Evolutionary conservation across 164 flowering plant species (phyloP).

Genomic region (Berberis vulgaris): DNA sequence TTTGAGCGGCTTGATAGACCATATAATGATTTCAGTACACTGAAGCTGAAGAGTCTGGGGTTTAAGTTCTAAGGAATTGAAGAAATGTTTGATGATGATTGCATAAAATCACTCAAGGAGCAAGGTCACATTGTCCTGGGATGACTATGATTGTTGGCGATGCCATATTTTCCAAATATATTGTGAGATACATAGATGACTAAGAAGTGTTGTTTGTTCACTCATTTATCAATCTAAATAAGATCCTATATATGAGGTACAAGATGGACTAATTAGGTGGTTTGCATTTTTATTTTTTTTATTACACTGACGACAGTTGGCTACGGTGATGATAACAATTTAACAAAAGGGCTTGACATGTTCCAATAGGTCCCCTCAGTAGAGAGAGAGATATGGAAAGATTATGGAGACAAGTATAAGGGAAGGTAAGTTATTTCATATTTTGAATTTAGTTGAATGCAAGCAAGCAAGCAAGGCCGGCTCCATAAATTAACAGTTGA

Average conservation of each 20-base stretch:
- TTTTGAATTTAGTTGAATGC: too few species aligned
- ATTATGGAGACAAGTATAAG: too few species aligned
- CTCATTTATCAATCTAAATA: background rate
- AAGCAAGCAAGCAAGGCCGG: too few species aligned
- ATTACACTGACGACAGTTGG: background rate
- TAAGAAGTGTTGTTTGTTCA: background rate
- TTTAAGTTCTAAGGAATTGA: constrained; percentile 60
- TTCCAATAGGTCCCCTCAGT: too few species aligned
- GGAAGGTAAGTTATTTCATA: too few species aligned
- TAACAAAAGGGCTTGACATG: background rate
- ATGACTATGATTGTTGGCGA: background rate
- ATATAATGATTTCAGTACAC: constrained; percentile 53
- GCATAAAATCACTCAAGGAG: constrained; percentile 48
- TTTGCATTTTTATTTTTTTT: background rate
- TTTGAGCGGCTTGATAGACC: constrained; percentile 40
- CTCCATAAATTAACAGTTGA: too few species aligned
- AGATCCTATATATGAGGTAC: background rate
- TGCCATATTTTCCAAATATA: background rate
- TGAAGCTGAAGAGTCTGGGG: constrained; percentile 57
- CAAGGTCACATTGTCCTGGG: constrained; percentile 42
- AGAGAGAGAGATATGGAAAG: too few species aligned
- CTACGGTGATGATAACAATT: background rate
- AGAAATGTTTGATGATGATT: constrained; percentile 89
- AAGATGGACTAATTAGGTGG: background rate
- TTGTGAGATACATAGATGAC: background rate